Evolutionary conservation across 177 flowering plant species (phyloP), one percentile per base, ranked within the genome.

Genomic region (Telopea speciosissima): DNA sequence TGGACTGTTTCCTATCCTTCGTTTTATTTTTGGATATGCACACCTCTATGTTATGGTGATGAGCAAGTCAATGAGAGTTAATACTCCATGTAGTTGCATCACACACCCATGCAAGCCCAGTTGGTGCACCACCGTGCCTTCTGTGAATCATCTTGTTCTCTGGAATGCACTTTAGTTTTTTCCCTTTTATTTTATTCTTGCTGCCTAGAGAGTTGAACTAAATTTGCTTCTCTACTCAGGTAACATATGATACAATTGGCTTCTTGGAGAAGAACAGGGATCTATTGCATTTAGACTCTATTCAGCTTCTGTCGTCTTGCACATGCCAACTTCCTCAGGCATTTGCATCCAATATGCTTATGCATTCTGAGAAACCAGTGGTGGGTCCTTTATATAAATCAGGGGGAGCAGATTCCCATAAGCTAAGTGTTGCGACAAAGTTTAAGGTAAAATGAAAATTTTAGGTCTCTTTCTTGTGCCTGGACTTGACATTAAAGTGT

Each of bases 221-320:
- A 45, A 36, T 31, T 67, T 68, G 49, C 42, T 69, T 66, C 65
- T 72, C 59, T 45, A 23, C 36, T 79, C 85, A 95, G 99, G 99
- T 96, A 75, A 81, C 82, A 7, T 96, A 96, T 79, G 95, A 96
- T 67, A 91, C 99, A 10, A 87, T 83, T 69, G 97, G 98, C 45
- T 96, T 96, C 83, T 76, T 96, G 73, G 99, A 96, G 83, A 96
- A 96, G 80, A 96, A 96, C 79, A 84, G 98, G 63, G 99, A 96
- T 80, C 84, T 93, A 65, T 75, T 96, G 76, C 98, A 91, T 73
- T 77, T 88, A 76, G 95, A 93, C 81, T 90, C 97, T 23, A 91
- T 96, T 77, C 86, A 90, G 66, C 95, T 96, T 73, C 79, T 96
- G 33, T 92, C 97, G 59, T 86, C 95, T 54, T 91, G 98, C 82